Base-by-base conservation (phyloP, 306 rosid genomes). In the Trifolium dubium region DNA sequence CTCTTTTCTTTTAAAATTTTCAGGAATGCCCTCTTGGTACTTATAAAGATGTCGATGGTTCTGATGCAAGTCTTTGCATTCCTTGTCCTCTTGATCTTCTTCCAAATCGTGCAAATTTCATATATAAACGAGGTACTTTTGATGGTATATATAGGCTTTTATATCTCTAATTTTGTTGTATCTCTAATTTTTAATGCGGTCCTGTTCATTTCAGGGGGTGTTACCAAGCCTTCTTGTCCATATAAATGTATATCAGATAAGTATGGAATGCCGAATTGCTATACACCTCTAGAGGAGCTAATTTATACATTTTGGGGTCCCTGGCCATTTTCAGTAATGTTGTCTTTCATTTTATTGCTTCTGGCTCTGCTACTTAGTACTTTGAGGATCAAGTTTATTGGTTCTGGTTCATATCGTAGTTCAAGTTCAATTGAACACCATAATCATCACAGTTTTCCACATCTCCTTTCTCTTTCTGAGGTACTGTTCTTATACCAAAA, bases 1-100 rank as follows among this genome's bases (percentile, higher is more conserved):
- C 44, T 73, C 35, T 7, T 14, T 39, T 56, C 75, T 56, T 62
- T 8, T 64, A 40, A 53, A 58, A 70, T 80, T 77, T 82, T 65
- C 85, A 93, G 98, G 98, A 93, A 91, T 93, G 98, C 77, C 98
- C 97, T 64, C 12, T 89, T 83, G 98, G 97, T 73, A 88, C 98
- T 64, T 93, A 88, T 76, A 93, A 93, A 86, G 88, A 88, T 80
- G 87, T 88, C 68, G 91, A 82, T 34, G 98, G 98, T 55, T 93
- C 98, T 72, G 94, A 87, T 73, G 79, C 60, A 60, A 32, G 77
- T 81, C 98, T 93, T 83, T 93, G 98, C 82, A 72, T 80, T 69
- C 96, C 97, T 67, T 93, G 98, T 83, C 77, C 98, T 50, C 88
- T 93, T 77, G 97, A 88, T 85, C 92, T 84, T 81, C 93, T 93